Conservation (phyloP, 495 filamentous ascomycete species). For the Aspergillus coremiiformis region DNA sequence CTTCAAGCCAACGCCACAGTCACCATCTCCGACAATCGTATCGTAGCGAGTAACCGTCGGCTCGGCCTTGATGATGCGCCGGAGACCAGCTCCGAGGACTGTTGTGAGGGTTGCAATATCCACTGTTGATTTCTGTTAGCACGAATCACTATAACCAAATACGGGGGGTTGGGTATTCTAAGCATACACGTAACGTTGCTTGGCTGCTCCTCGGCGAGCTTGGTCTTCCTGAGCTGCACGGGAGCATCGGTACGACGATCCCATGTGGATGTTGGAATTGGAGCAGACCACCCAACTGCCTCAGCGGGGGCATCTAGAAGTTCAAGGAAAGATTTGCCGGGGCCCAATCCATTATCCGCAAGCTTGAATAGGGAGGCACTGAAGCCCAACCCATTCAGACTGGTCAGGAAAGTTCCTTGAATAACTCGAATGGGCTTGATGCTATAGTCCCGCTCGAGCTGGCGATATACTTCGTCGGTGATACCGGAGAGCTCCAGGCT, state of each 20-base stretch:
- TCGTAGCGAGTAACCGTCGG: constrained; percentile 82
- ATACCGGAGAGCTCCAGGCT: constrained; percentile 84
- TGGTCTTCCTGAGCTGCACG: constrained; percentile 45
- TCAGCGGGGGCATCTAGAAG: constrained; percentile 81
- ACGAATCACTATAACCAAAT: neutral
- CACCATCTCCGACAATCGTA: constrained; percentile 89
- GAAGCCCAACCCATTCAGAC: constrained; percentile 88
- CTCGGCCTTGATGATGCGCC: constrained; percentile 67
- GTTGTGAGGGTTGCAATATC: constrained; percentile 51
- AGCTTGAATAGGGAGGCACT: constrained; percentile 79
- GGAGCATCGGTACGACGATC: constrained; percentile 34
- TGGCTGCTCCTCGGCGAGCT: constrained; percentile 48
- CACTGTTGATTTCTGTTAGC: constrained; percentile 38
- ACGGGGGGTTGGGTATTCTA: neutral
- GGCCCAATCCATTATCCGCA: constrained; percentile 68
- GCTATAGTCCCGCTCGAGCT: constrained; percentile 59
- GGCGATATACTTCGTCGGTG: constrained; percentile 74
- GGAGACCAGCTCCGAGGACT: constrained; percentile 58
- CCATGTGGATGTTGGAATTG: constrained; percentile 54
- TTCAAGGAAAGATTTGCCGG: constrained; percentile 72
- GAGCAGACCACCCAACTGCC: constrained; percentile 76
- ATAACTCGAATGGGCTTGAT: constrained; percentile 64
- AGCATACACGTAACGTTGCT: constrained; percentile 60
- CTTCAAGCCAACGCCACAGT: constrained; percentile 87
- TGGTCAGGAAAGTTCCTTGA: constrained; percentile 63